Conservation (phyloP, 495 filamentous ascomycete genomes). For the Hypoxylon lenormandii region DNA sequence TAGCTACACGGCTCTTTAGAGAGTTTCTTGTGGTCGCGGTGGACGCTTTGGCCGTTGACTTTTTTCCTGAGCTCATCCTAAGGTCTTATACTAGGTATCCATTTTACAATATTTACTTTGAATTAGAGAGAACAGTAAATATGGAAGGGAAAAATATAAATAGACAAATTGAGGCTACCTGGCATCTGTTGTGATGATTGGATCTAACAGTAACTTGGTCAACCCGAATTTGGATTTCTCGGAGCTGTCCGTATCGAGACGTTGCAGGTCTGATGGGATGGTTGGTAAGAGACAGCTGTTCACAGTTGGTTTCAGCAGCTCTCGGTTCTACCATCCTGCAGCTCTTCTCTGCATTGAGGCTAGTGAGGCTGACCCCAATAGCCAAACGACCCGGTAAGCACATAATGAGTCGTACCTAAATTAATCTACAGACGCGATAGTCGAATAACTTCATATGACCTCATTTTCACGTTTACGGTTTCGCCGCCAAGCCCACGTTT, state of each 20-base stretch:
- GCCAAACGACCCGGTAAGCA: slow-evolving; percentile 12
- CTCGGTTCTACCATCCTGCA: not conserved
- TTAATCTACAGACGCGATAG: slow-evolving; percentile 1
- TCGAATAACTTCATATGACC: slow-evolving; percentile 40
- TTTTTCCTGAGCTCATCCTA: slow-evolving; percentile 45
- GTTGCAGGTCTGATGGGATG: slow-evolving; percentile 2
- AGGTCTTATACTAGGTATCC: slow-evolving; percentile 18
- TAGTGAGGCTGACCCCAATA: slow-evolving; percentile 35
- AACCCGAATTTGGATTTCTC: slow-evolving; percentile 41
- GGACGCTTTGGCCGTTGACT: slow-evolving; percentile 16
- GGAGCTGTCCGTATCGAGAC: slow-evolving; percentile 43
- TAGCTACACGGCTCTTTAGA: slow-evolving; percentile 16
- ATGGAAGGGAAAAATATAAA: slow-evolving; percentile 9
- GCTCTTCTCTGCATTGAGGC: too few species aligned
- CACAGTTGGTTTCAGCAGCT: not conserved
- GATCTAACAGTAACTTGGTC: slow-evolving; percentile 9
- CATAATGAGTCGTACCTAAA: slow-evolving; percentile 6
- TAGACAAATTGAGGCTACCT: slow-evolving; percentile 38
- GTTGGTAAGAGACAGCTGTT: slow-evolving; percentile 14
- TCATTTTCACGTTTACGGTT: slow-evolving; percentile 25
- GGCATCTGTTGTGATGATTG: slow-evolving; percentile 29
- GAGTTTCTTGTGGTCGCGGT: slow-evolving; percentile 19
- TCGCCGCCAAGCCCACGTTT: slow-evolving; percentile 28
- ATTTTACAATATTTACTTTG: slow-evolving; percentile 19
- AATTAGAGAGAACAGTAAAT: not conserved